Evolutionary conservation across 2,329 filamentous ascomycete genomes (phyloP).

Genomic region (Epichloe hybrida): DNA sequence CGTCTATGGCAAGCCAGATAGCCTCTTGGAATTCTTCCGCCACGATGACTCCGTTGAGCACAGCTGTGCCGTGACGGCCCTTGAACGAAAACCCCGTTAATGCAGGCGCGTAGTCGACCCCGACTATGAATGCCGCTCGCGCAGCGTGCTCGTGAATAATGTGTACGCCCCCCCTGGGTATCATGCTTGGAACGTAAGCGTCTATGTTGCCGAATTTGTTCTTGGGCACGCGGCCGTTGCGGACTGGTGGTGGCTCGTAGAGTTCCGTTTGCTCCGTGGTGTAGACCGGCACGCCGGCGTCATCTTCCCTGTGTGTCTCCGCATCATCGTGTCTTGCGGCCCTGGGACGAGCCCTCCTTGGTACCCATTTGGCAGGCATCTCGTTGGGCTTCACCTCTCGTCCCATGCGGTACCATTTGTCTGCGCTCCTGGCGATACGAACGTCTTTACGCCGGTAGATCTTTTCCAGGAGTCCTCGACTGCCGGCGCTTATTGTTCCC

Average conservation of each 20-base stretch:
- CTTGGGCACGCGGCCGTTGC: conserved; percentile 64
- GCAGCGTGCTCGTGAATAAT: conserved; percentile 46
- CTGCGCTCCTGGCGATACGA: conserved; percentile 59
- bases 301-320: conserved; percentile 14
- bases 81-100: conserved; percentile 83
- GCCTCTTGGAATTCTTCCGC: conserved; percentile 59
- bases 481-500: conserved; percentile 63
- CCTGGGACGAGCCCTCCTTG: conserved; percentile 28
- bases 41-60: conserved; percentile 66
- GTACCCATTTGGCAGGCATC: conserved; percentile 66
- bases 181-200: conserved; percentile 83
- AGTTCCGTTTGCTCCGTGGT: conserved; percentile 52
- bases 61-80: conserved; percentile 72
- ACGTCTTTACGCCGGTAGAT: conserved; percentile 79
- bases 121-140: conserved; percentile 60
- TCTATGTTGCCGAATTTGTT: conserved; percentile 94
- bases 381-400: conserved; percentile 66
- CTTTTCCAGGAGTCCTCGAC: conserved; percentile 50
- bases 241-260: conserved; percentile 65
- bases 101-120: conserved; percentile 78
- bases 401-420: conserved; percentile 85
- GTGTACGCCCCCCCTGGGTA: conserved; percentile 66
- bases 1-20: conserved; percentile 53
- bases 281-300: conserved; percentile 42
- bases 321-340: conserved; percentile 13